A percentile compares a stretch with the other conserved stretches of the same genome.
Conservation (phyloP, 139 green algal species). For the Mesotaenium endlicherianum region DNA sequence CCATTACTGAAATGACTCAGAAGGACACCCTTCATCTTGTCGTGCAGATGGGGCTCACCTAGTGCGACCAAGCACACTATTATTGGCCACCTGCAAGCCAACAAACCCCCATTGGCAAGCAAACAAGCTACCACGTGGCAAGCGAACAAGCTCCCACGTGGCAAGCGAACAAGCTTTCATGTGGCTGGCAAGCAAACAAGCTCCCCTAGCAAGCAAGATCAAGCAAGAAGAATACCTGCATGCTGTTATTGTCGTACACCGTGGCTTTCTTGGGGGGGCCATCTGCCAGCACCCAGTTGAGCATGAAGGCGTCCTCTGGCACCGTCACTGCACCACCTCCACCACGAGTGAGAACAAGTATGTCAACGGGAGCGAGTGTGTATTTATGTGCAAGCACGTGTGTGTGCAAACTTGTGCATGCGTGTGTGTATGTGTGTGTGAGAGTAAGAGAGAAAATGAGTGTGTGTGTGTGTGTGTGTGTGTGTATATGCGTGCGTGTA, state of each 20-base stretch:
- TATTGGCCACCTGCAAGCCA: no score
- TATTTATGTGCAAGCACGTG: no score
- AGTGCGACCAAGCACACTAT: no score
- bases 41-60: no score
- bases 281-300: conserved; percentile 49
- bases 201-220: not conserved
- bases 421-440: not conserved
- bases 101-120: no score
- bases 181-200: not conserved
- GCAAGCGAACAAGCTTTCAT: not conserved
- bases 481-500: no score
- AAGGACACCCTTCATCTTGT: no score
- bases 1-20: no score
- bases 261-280: not conserved
- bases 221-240: not conserved
- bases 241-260: conserved; percentile 43
- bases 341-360: not conserved
- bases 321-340: conserved; percentile 37
- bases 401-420: not conserved
- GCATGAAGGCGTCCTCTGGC: conserved; percentile 33
- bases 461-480: not conserved
- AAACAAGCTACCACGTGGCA: not conserved
- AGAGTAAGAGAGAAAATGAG: not conserved
- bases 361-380: not conserved
- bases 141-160: not conserved